Percentiles rank a stretch among this genome's conserved stretches.
Conservation (phyloP, 768 basidiomycete genomes). For the Thelephora ganbajun region DNA sequence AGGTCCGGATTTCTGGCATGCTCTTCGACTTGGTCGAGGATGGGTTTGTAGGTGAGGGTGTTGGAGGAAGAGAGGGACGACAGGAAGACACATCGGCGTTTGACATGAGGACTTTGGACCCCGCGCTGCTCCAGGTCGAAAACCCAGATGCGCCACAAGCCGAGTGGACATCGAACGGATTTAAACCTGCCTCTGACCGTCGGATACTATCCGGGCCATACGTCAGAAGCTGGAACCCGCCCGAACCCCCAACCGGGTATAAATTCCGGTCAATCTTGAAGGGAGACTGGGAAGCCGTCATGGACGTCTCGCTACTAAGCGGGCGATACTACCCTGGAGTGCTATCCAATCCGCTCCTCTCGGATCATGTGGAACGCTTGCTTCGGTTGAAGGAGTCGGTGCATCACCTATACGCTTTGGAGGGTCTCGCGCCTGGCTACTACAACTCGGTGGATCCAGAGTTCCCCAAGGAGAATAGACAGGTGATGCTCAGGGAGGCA, state of each 20-base stretch:
- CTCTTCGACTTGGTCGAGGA: slow-evolving; percentile 65
- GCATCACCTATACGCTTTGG: slow-evolving; percentile 54
- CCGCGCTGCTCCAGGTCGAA: not conserved
- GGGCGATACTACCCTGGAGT: slow-evolving; percentile 75
- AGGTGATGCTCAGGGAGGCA: slow-evolving; percentile 49
- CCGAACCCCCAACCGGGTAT: slow-evolving; percentile 52
- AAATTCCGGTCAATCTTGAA: slow-evolving; percentile 55
- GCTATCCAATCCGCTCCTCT: slow-evolving; percentile 48
- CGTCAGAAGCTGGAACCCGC: slow-evolving; percentile 13
- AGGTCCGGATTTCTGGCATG: slow-evolving; percentile 59
- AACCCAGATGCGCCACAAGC: not conserved
- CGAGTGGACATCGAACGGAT: not conserved
- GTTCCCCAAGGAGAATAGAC: slow-evolving; percentile 35
- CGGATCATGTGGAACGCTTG: slow-evolving; percentile 24
- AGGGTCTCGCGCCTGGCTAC: slow-evolving; percentile 54
- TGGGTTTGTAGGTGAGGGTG: not conserved
- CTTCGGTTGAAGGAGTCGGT: slow-evolving; percentile 22
- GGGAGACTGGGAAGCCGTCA: slow-evolving; percentile 45
- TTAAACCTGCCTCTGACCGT: slow-evolving; percentile 9
- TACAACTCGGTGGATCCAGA: slow-evolving; percentile 61
- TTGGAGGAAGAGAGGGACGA: slow-evolving; percentile 18
- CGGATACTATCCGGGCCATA: not conserved
- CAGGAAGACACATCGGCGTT: slow-evolving; percentile 6
- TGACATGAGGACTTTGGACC: not conserved
- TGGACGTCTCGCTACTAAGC: slow-evolving; percentile 57